These are phyloP conservation scores for Puccinia novopanici DNA, from an alignment of 1,284 basidiomycete species.

Conservation along the genomic window DNA sequence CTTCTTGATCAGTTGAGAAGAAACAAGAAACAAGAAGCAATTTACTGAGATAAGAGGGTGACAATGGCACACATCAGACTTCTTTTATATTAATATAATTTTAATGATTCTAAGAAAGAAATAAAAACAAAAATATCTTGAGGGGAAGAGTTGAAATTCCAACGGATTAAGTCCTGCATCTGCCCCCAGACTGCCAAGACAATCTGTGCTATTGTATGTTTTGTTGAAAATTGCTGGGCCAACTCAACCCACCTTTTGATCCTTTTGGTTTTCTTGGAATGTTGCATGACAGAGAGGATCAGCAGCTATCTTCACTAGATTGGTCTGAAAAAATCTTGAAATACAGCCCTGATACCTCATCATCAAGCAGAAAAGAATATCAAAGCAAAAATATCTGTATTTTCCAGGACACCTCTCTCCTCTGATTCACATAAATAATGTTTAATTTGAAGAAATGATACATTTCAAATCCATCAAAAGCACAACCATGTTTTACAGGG, in stretches of 20 bases:
- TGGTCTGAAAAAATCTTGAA: background rate
- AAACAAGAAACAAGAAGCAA: no score
- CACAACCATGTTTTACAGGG: no score
- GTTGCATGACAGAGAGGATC: background rate
- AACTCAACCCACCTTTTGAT: background rate
- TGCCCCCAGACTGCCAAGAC: background rate
- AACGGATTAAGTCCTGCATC: no score
- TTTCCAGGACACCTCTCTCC: background rate
- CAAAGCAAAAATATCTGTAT: background rate
- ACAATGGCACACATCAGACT: no score
- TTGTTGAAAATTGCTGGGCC: background rate
- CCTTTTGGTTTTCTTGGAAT: background rate
- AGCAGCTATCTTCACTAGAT: background rate
- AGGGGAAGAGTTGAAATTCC: no score
- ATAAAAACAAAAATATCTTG: no score
- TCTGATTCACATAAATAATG: conserved; percentile 9
- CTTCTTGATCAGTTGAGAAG: no score
- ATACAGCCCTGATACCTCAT: background rate
- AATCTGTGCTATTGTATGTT: background rate
- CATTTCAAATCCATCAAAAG: background rate
- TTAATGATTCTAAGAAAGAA: no score
- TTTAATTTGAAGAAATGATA: background rate
- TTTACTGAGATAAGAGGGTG: no score
- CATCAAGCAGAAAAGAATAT: background rate
- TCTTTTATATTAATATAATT: no score